These are phyloP conservation scores for Nicotiana noctiflora DNA, from an alignment of 257 asterid genomes.

Conservation along the genomic window DNA sequence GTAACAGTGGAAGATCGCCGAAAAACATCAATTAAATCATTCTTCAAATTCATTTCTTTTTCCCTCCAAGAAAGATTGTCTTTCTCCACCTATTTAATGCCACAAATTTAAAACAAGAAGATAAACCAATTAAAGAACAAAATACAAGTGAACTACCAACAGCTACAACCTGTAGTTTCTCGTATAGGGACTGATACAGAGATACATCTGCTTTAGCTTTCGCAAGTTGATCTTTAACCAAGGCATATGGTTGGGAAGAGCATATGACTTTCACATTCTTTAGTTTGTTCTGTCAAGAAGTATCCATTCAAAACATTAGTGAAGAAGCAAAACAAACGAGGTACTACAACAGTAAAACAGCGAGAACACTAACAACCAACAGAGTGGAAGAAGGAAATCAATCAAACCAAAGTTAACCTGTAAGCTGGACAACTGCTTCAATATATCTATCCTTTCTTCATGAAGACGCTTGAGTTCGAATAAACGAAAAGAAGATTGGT, in stretches of 20 bases:
- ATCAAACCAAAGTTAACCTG: slow-evolving; percentile 51
- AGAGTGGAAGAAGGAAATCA: slow-evolving; percentile 3
- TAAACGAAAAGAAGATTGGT: slow-evolving; percentile 55
- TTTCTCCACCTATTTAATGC: slow-evolving; percentile 59
- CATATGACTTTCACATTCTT: slow-evolving; percentile 63
- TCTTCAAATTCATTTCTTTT: slow-evolving; percentile 67
- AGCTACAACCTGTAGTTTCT: slow-evolving; percentile 84
- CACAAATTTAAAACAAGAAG: background rate
- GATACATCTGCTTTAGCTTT: slow-evolving; percentile 67
- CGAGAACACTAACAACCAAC: background rate
- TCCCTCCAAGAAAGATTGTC: slow-evolving; percentile 86
- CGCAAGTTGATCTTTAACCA: slow-evolving; percentile 65
- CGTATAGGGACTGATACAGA: slow-evolving; percentile 67
- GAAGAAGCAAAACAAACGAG: background rate
- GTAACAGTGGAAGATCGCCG: slow-evolving; percentile 63
- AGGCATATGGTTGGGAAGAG: slow-evolving; percentile 65
- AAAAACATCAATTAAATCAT: slow-evolving; percentile 66
- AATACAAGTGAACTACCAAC: slow-evolving; percentile 27
- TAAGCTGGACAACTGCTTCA: slow-evolving; percentile 59
- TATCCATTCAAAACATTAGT: slow-evolving; percentile 17
- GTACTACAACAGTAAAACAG: background rate
- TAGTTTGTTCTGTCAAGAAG: slow-evolving; percentile 58
- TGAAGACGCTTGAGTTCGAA: slow-evolving; percentile 71
- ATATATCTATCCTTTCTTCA: slow-evolving; percentile 68
- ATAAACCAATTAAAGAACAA: slow-evolving; percentile 4